Evolutionary conservation across 2,329 filamentous ascomycete genomes (phyloP).

Genomic region (Scytalidium sp.): DNA sequence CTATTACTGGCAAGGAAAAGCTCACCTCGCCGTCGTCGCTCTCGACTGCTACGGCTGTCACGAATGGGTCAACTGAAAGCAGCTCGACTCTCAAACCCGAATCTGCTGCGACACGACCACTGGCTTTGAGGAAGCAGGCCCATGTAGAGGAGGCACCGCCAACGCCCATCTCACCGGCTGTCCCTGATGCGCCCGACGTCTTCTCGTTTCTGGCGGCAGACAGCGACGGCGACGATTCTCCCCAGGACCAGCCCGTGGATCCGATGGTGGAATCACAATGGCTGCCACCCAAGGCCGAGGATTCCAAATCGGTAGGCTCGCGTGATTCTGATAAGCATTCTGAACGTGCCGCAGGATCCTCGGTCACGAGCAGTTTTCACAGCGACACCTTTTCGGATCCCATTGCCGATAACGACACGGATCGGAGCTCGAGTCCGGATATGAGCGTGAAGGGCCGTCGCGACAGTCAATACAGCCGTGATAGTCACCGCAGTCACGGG

Average conservation of each 20-base stretch:
- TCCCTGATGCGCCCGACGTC: slow-evolving; percentile 24
- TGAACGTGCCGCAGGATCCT: slow-evolving; percentile 27
- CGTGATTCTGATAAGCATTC: slow-evolving; percentile 17
- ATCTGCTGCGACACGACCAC: slow-evolving; percentile 23
- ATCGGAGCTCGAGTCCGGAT: slow-evolving; percentile 43
- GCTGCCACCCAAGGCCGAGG: slow-evolving; percentile 8
- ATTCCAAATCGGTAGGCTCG: slow-evolving; percentile 5
- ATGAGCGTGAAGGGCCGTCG: slow-evolving; percentile 32
- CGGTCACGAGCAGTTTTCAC: slow-evolving; percentile 25
- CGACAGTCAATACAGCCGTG: too few species aligned
- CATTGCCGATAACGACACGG: slow-evolving; percentile 37
- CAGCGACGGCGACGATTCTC: slow-evolving; percentile 5
- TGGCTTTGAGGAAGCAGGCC: slow-evolving; percentile 12
- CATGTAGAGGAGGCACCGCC: slow-evolving; percentile 11
- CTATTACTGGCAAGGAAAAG: slow-evolving; percentile 15
- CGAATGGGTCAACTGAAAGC: slow-evolving; percentile 37
- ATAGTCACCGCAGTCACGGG: too few species aligned
- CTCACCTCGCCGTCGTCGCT: slow-evolving; percentile 29
- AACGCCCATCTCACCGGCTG: slow-evolving; percentile 24
- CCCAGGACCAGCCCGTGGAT: slow-evolving; percentile 1
- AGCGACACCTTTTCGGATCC: slow-evolving; percentile 32
- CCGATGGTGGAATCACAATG: slow-evolving; percentile 11
- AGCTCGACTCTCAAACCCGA: slow-evolving; percentile 37
- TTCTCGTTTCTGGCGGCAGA: slow-evolving; percentile 21
- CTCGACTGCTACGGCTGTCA: slow-evolving; percentile 26